These are phyloP conservation scores for Boletus fagicola DNA, from an alignment of 768 basidiomycete genomes.

Conservation along the genomic window DNA sequence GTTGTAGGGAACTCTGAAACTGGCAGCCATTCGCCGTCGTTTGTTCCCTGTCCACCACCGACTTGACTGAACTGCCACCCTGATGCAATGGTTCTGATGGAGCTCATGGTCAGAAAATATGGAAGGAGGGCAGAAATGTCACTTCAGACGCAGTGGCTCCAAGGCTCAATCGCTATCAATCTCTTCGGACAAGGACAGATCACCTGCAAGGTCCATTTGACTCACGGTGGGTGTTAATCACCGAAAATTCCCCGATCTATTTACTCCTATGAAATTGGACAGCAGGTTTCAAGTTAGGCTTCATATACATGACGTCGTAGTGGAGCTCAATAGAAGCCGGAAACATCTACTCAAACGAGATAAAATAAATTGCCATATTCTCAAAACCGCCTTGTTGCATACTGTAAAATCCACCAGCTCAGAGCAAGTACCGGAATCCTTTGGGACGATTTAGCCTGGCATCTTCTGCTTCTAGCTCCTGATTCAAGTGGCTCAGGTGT, in stretches of 20 bases:
- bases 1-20: slow-evolving; percentile 74
- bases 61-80: slow-evolving; percentile 71
- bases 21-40: slow-evolving; percentile 64
- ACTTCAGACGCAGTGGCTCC: background rate
- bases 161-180: slow-evolving; percentile 11
- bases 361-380: background rate
- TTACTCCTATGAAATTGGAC: background rate
- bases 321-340: background rate
- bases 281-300: background rate
- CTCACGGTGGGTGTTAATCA: background rate
- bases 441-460: slow-evolving; percentile 32
- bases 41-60: slow-evolving; percentile 56
- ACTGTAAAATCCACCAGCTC: background rate
- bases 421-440: slow-evolving; percentile 50
- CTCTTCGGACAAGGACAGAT: background rate
- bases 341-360: background rate
- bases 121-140: background rate
- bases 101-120: slow-evolving; percentile 15
- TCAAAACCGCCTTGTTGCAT: background rate
- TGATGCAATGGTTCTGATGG: slow-evolving; percentile 32
- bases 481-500: slow-evolving; percentile 45
- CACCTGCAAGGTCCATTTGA: background rate
- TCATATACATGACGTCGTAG: background rate
- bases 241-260: slow-evolving; percentile 16
- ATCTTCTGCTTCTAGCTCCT: slow-evolving; percentile 39